Evolutionary conservation across 805 yeast genomes (phyloP).

Genomic region (Kockiozyma suomiensis): DNA sequence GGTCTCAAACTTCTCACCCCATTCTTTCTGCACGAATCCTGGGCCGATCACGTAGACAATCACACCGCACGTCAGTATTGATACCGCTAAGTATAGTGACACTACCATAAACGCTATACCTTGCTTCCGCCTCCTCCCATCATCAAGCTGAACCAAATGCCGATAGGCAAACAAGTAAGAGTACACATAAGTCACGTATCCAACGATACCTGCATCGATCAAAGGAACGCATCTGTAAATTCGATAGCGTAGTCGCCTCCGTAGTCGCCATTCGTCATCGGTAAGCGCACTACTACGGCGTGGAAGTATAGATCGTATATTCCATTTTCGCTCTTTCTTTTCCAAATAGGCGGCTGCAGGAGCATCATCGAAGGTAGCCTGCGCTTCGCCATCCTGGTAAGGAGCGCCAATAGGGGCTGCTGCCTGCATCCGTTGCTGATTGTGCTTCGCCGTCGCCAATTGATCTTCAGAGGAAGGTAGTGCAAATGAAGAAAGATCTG

Average conservation of each 20-base stretch:
- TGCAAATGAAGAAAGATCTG: background rate
- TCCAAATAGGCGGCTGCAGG: background rate
- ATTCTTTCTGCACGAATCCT: slow-evolving; percentile 50
- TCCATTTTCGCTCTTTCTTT: background rate
- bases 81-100: slow-evolving; percentile 35
- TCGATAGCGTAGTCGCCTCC: slow-evolving; percentile 18
- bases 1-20: slow-evolving; percentile 41
- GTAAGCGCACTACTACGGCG: background rate
- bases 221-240: slow-evolving; percentile 24
- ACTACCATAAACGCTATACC: slow-evolving; percentile 48
- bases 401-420: background rate
- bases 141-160: slow-evolving; percentile 38
- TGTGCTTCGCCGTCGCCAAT: background rate
- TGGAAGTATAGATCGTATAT: background rate
- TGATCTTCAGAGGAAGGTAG: background rate
- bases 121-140: slow-evolving; percentile 38
- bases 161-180: slow-evolving; percentile 52
- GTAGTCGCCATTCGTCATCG: slow-evolving; percentile 19
- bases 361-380: background rate
- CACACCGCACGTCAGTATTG: slow-evolving; percentile 49
- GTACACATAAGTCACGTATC: slow-evolving; percentile 51
- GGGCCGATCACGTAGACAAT: slow-evolving; percentile 58
- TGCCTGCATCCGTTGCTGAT: background rate
- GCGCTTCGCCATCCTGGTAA: background rate
- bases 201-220: slow-evolving; percentile 37